These are phyloP conservation scores for Dendrobium chrysotoxum DNA, from an alignment of 106 monocot species.

Conservation along the genomic window DNA sequence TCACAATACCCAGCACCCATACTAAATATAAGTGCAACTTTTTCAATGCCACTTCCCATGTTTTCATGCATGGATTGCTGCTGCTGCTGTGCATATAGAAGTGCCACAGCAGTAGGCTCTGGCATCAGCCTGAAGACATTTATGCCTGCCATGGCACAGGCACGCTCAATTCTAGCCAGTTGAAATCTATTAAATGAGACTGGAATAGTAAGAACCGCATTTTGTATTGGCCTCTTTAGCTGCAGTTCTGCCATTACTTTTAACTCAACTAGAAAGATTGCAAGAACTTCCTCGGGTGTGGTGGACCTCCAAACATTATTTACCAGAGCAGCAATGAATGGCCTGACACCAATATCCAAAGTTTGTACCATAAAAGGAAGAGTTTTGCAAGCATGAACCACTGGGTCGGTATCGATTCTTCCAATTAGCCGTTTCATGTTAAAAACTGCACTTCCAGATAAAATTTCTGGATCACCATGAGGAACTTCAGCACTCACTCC, in stretches of 20 bases:
- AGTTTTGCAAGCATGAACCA: conserved; percentile 62
- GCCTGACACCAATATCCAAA: conserved; percentile 57
- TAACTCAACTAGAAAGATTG: conserved; percentile 53
- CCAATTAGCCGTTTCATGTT: conserved; percentile 76
- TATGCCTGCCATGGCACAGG: conserved; percentile 81
- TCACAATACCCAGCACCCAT: conserved; percentile 89
- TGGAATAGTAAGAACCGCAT: conserved; percentile 68
- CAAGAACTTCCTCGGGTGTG: conserved; percentile 73
- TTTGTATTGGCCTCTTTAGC: conserved; percentile 44
- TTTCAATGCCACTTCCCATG: conserved; percentile 59
- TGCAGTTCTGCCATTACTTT: conserved; percentile 59
- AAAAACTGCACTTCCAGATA: conserved; percentile 67
- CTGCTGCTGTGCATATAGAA: conserved; percentile 77
- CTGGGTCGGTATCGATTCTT: conserved; percentile 62
- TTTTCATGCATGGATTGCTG: conserved; percentile 36
- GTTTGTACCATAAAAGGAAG: conserved; percentile 84
- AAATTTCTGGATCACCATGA: conserved; percentile 50
- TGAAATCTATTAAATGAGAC: conserved; percentile 81
- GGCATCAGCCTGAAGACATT: conserved; percentile 68
- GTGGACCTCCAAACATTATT: conserved; percentile 77
- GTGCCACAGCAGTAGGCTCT: conserved; percentile 73
- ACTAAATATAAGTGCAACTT: conserved; percentile 70
- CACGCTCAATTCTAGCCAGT: conserved; percentile 67
- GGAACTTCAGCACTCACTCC: conserved; percentile 40
- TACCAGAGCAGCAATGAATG: conserved; percentile 70